phyloP scores from a whole-genome alignment of 768 basidiomycete species.

The Mycena maculata region DNA sequence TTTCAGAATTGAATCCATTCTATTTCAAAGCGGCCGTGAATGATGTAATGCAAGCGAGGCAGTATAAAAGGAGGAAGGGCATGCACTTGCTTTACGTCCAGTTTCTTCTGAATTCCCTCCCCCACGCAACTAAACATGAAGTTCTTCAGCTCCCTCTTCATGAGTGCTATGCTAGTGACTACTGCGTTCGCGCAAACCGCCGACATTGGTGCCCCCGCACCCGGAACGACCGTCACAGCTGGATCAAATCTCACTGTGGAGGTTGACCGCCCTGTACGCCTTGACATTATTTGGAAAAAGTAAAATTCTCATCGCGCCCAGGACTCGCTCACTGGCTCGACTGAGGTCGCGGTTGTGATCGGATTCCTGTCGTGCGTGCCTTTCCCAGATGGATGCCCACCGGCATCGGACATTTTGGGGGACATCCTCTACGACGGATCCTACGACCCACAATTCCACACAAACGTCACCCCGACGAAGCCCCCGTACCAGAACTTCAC shows the following conservation, averaged over 20 bases:
- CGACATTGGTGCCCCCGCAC: constrained; percentile 54
- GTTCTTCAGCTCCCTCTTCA: constrained; percentile 20
- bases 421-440: constrained; percentile 51
- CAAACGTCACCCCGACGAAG: constrained; percentile 11
- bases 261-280: constrained; percentile 60
- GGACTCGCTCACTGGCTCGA: constrained; percentile 35
- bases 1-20: constrained; percentile 12
- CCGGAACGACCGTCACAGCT: constrained; percentile 46
- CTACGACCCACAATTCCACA: constrained; percentile 44
- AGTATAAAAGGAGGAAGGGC: constrained; percentile 6
- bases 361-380: constrained; percentile 40
- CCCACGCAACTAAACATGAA: constrained; percentile 16
- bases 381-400: constrained; percentile 29
- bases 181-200: constrained; percentile 54
- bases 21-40: constrained; percentile 10
- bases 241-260: constrained; percentile 57
- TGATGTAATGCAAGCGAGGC: background rate
- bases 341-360: constrained; percentile 50
- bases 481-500: constrained; percentile 54
- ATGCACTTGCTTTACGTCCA: background rate
- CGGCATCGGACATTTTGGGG: constrained; percentile 43
- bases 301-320: background rate
- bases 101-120: background rate
- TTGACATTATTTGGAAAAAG: background rate
- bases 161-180: constrained; percentile 43